These are phyloP conservation scores for Penicillium sp. DNA, from an alignment of 2,329 filamentous ascomycete species.

Conservation along the genomic window DNA sequence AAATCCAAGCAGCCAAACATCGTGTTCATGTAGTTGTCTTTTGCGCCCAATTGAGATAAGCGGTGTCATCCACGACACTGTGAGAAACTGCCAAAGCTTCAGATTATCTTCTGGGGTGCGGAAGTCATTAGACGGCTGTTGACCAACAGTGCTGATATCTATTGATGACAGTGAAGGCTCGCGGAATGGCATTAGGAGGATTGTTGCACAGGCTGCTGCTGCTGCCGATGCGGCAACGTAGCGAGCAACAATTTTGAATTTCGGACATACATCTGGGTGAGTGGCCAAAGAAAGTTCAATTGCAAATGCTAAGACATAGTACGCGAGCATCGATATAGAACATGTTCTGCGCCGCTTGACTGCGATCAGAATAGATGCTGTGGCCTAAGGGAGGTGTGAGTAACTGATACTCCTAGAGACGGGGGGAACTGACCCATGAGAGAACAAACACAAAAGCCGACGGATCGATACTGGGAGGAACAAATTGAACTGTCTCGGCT, in stretches of 20 bases:
- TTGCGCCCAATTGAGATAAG: constrained; percentile 64
- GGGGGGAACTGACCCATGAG: constrained; percentile 38
- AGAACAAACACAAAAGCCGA: constrained; percentile 27
- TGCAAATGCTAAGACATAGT: constrained; percentile 32
- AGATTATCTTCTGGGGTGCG: constrained; percentile 77
- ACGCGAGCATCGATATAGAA: constrained; percentile 39
- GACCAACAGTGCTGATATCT: constrained; percentile 60
- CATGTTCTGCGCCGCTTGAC: constrained; percentile 42
- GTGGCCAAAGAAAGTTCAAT: constrained; percentile 36
- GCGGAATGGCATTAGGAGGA: constrained; percentile 68
- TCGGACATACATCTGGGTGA: constrained; percentile 13
- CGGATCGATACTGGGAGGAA: constrained; percentile 15
- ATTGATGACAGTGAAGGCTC: constrained; percentile 54
- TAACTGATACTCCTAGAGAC: constrained; percentile 13
- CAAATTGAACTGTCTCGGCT: constrained; percentile 31
- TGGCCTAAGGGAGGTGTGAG: constrained; percentile 31
- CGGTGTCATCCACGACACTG: constrained; percentile 76
- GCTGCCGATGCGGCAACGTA: constrained; percentile 41
- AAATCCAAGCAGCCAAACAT: constrained; percentile 76
- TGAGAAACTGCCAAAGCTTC: constrained; percentile 78
- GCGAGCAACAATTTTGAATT: constrained; percentile 20
- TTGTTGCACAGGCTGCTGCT: constrained; percentile 49
- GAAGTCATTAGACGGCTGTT: constrained; percentile 55
- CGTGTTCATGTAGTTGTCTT: constrained; percentile 68
- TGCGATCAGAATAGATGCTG: constrained; percentile 35